Evolutionary conservation across 1,139 yeast genomes (phyloP).

Genomic region (Geotrichum aggregatum): DNA sequence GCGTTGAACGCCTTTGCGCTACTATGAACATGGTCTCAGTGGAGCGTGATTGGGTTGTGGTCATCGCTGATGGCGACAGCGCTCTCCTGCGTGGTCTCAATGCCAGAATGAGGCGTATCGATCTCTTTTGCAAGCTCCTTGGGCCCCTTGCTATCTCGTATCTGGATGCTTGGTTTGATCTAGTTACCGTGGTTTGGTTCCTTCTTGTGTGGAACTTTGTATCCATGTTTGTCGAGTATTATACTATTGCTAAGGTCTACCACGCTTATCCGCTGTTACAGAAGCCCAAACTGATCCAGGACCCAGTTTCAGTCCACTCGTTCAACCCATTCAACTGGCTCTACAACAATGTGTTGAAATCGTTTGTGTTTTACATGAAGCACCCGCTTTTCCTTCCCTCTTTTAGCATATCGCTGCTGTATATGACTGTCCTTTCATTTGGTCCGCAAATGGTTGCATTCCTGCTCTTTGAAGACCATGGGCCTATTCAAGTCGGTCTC

Average conservation of each 20-base stretch:
- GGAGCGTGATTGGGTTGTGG: constrained; percentile 44
- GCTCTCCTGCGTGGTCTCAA: constrained; percentile 33
- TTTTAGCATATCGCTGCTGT: constrained; percentile 37
- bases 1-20: constrained; percentile 38
- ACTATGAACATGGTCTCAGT: constrained; percentile 40
- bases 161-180: constrained; percentile 31
- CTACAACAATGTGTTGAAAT: constrained; percentile 4
- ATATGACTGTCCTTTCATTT: constrained; percentile 39
- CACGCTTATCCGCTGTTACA: constrained; percentile 23
- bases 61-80: constrained; percentile 36
- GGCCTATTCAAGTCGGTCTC: constrained; percentile 35
- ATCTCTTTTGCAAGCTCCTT: constrained; percentile 38
- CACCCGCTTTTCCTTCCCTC: constrained; percentile 52
- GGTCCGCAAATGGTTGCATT: constrained; percentile 39
- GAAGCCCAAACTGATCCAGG: neutral
- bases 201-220: constrained; percentile 33
- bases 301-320: constrained; percentile 1
- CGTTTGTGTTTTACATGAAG: constrained; percentile 42
- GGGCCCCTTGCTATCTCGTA: constrained; percentile 41
- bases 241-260: constrained; percentile 37
- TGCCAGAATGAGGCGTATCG: constrained; percentile 40
- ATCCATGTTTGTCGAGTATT: constrained; percentile 37
- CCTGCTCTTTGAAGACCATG: constrained; percentile 33
- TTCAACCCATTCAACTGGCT: neutral
- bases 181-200: constrained; percentile 28